Evolutionary conservation across 148 eudicot species (phyloP).

Genomic region (Rhododendron henanense): DNA sequence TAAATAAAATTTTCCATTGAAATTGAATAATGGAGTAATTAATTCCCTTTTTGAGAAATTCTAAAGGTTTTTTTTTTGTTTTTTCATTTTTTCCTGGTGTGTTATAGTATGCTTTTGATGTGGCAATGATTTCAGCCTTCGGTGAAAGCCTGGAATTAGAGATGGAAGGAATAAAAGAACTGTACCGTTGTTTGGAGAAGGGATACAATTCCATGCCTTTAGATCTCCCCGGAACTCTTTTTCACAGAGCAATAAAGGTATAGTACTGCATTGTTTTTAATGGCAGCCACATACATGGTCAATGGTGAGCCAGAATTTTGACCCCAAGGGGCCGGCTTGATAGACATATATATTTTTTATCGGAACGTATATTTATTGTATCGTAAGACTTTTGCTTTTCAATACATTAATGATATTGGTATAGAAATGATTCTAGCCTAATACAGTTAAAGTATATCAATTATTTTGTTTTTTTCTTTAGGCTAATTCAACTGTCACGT

Average conservation of each 20-base stretch:
- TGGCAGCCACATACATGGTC: too few species aligned
- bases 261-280: not conserved
- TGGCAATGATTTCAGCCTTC: conserved; percentile 72
- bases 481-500: too few species aligned
- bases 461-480: too few species aligned
- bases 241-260: conserved; percentile 54
- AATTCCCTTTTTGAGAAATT: too few species aligned
- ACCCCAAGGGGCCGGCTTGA: too few species aligned
- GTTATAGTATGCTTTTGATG: conserved; percentile 75
- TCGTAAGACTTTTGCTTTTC: too few species aligned
- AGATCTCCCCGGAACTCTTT: conserved; percentile 74
- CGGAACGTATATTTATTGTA: too few species aligned
- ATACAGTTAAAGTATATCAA: too few species aligned
- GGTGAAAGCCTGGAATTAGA: conserved; percentile 54
- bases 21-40: not conserved
- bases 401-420: too few species aligned
- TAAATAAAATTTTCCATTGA: not conserved
- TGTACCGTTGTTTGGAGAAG: conserved; percentile 64
- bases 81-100: not conserved
- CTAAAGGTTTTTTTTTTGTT: not conserved
- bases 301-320: too few species aligned
- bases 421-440: too few species aligned
- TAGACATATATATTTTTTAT: too few species aligned
- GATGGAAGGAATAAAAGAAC: conserved; percentile 44
- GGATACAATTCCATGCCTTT: conserved; percentile 97